Conservation (phyloP, 1,284 basidiomycete genomes). For the Peniophora sp. region DNA sequence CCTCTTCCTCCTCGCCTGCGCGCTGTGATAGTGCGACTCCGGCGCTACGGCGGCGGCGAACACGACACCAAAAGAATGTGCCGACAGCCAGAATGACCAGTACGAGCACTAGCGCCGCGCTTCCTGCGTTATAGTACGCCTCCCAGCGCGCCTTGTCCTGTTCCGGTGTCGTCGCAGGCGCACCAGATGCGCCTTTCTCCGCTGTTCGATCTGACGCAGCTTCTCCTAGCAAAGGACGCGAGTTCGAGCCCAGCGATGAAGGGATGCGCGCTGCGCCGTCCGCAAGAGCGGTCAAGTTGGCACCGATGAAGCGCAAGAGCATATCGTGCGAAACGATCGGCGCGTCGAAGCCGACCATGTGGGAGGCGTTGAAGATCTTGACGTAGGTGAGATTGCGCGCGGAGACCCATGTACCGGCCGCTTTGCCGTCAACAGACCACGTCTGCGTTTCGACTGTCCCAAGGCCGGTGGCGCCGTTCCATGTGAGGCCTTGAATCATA, state of each 20-base stretch:
- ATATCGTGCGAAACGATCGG: constrained; percentile 92
- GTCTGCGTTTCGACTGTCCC: constrained; percentile 69
- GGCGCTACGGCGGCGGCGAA: constrained; percentile 36
- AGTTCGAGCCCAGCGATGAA: constrained; percentile 64
- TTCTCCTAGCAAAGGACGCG: constrained; percentile 50
- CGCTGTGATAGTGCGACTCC: constrained; percentile 30
- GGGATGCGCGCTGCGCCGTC: constrained; percentile 71
- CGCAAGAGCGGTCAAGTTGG: constrained; percentile 76
- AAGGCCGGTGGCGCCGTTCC: constrained; percentile 82
- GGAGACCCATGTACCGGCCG: constrained; percentile 87
- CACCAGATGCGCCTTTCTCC: constrained; percentile 25
- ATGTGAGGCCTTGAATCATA: constrained; percentile 77
- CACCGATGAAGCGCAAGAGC: constrained; percentile 93
- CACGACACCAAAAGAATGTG: constrained; percentile 66
- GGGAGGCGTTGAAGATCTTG: constrained; percentile 87
- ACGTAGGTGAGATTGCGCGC: constrained; percentile 91
- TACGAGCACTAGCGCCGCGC: constrained; percentile 75
- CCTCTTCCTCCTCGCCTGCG: constrained; percentile 32
- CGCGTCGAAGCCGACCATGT: constrained; percentile 91
- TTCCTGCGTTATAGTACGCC: constrained; percentile 90
- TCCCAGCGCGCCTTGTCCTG: constrained; percentile 82
- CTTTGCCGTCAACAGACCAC: constrained; percentile 75
- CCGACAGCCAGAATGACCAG: constrained; percentile 69
- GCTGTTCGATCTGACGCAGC: constrained; percentile 17
- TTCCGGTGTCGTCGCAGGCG: constrained; percentile 48